These are phyloP conservation scores for Neurospora sp. DNA, from an alignment of 495 filamentous ascomycete genomes.

Conservation along the genomic window DNA sequence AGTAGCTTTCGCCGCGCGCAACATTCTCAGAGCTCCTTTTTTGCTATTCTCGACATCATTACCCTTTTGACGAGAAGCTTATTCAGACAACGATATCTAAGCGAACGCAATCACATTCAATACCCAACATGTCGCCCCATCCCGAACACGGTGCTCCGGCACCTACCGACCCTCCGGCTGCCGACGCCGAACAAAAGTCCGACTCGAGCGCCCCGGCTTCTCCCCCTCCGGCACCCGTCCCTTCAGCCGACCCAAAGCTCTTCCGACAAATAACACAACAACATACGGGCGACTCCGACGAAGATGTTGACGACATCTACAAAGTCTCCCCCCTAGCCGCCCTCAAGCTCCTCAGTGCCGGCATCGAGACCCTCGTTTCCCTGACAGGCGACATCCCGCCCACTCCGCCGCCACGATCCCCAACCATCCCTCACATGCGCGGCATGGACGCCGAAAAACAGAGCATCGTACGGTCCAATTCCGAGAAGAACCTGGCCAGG, in stretches of 20 bases:
- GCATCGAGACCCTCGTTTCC: slow-evolving; percentile 62
- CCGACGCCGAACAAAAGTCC: slow-evolving; percentile 4
- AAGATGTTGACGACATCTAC: slow-evolving; percentile 50
- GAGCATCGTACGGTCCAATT: slow-evolving; percentile 43
- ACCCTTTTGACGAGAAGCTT: neutral
- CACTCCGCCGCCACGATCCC: slow-evolving; percentile 54
- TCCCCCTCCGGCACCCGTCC: slow-evolving; percentile 40
- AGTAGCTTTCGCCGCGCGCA: neutral
- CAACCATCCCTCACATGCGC: slow-evolving; percentile 51
- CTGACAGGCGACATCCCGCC: slow-evolving; percentile 64
- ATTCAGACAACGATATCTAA: neutral
- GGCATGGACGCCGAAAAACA: slow-evolving; percentile 49
- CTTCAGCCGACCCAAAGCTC: slow-evolving; percentile 39
- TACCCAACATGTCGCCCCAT: slow-evolving; percentile 3
- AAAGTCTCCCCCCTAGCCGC: slow-evolving; percentile 62
- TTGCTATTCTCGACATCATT: neutral
- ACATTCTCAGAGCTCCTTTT: neutral
- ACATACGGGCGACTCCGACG: slow-evolving; percentile 3
- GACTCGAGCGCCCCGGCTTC: slow-evolving; percentile 12
- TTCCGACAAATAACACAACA: neutral
- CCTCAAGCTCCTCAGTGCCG: slow-evolving; percentile 64
- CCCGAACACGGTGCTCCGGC: neutral
- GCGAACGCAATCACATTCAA: neutral
- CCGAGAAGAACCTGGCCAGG: slow-evolving; percentile 33
- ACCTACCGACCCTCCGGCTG: slow-evolving; percentile 1